Base-by-base conservation (phyloP, 163 green algal genomes). In the Scenedesmus sp. region DNA sequence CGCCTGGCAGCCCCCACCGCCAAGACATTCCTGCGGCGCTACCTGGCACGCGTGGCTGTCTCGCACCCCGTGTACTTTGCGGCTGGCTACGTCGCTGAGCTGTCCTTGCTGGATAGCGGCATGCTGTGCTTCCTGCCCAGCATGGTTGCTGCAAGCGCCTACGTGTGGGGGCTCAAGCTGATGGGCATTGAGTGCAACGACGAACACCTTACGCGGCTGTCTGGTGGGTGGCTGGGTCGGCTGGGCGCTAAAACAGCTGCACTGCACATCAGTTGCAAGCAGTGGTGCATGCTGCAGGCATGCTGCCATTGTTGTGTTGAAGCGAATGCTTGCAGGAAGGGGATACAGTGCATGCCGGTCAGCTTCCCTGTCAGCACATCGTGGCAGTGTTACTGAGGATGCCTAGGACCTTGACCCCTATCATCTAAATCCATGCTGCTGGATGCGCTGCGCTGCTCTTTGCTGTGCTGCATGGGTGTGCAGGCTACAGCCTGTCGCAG, bases 11-110 rank as follows among this genome's bases (percentile, higher is more conserved):
- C 15, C 57, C 59, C 84, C 66, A 88, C 84, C 3, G n/a, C 84
- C 84, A 88, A 88, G 84, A 88, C 56, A n/a, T 88, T 88, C 59
- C 84, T 88, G 84, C 84, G 84, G 57, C 70, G 84, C 57, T 87
- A 76, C 20, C 56, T 74, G 20, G n/a, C 20, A n/a, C 62, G 82
- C 3, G 56, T 70, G 52, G 59, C 23, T 60, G 18, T 79, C 6
- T 64, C 70, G 46, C 70, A 12, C 57, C 84, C 23, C 8, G n/a
- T 77, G 10, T 88, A 88, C 84, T 88, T 88, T 46, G 73, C 59
- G 15, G 59, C 57, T 60, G n/a, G 84, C 84, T 88, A 88, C 6
- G 57, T 88, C 9, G 59, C 84, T 23, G 84, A 88, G n/a, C 84
- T 88, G n/a, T 59, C n/a, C 0, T 4, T 88, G 13, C 84, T 88